Conservation (phyloP, 495 filamentous ascomycete genomes). For the Parathielavia hyrcaniae region DNA sequence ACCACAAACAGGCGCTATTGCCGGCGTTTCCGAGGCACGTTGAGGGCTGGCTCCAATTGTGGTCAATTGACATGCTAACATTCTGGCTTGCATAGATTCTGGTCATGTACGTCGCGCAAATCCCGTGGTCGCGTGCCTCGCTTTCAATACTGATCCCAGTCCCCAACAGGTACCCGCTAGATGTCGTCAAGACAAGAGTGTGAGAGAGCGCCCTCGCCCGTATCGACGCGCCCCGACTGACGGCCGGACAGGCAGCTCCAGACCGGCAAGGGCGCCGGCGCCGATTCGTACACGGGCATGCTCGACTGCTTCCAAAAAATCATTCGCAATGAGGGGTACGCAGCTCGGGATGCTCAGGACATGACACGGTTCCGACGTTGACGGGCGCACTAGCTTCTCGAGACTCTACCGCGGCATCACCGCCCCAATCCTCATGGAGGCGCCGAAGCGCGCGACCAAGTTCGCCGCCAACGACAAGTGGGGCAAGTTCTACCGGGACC, state of each 20-base stretch:
- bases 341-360: background rate
- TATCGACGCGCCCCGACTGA: slow-evolving; percentile 27
- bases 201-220: slow-evolving; percentile 42
- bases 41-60: background rate
- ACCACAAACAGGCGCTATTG: slow-evolving; percentile 24
- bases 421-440: slow-evolving; percentile 97
- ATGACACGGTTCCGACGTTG: background rate
- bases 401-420: slow-evolving; percentile 92
- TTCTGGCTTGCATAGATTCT: slow-evolving; percentile 57
- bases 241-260: slow-evolving; percentile 69
- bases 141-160: slow-evolving; percentile 20
- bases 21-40: slow-evolving; percentile 30
- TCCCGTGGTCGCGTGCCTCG: slow-evolving; percentile 20
- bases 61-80: slow-evolving; percentile 30
- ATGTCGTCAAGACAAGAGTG: slow-evolving; percentile 98
- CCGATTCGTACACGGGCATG: slow-evolving; percentile 90
- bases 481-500: slow-evolving; percentile 81
- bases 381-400: slow-evolving; percentile 54
- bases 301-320: slow-evolving; percentile 97
- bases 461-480: slow-evolving; percentile 98
- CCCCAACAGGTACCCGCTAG: slow-evolving; percentile 79
- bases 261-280: slow-evolving; percentile 59
- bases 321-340: slow-evolving; percentile 84
- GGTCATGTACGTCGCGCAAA: slow-evolving; percentile 58
- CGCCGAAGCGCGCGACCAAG: slow-evolving; percentile 95